These are phyloP conservation scores for Dictyostelium intermedium DNA, from an alignment of 78 protist genomes.

Conservation along the genomic window DNA sequence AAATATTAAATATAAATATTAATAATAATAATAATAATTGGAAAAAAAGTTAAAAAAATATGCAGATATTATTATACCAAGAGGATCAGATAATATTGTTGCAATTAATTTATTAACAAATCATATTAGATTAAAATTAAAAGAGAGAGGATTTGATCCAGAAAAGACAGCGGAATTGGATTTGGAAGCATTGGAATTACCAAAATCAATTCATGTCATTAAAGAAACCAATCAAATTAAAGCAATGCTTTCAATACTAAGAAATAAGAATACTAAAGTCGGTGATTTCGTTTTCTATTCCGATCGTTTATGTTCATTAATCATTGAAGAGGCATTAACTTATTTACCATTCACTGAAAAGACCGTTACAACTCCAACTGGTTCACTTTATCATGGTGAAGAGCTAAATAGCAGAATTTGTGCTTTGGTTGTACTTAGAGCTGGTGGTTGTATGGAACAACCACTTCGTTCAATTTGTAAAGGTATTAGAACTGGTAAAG, in stretches of 20 bases:
- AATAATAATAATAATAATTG: too few species aligned
- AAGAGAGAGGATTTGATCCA: conserved; percentile 71
- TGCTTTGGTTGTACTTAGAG: conserved; percentile 87
- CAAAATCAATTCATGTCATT: conserved; percentile 30
- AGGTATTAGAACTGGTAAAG: conserved; percentile 88
- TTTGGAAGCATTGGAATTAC: background rate
- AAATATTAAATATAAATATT: too few species aligned
- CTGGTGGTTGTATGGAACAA: conserved; percentile 91
- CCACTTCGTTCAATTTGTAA: conserved; percentile 84
- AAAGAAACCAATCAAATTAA: conserved; percentile 32
- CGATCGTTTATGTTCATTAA: conserved; percentile 86
- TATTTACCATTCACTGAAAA: conserved; percentile 64
- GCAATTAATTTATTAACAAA: conserved; percentile 75
- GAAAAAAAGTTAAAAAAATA: conserved; percentile 81
- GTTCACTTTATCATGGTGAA: conserved; percentile 38
- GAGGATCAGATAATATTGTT: conserved; percentile 86
- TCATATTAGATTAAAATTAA: conserved; percentile 68
- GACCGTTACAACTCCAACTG: conserved; percentile 81
- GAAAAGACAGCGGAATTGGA: background rate
- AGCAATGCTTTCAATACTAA: conserved; percentile 56
- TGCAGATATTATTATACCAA: conserved; percentile 89
- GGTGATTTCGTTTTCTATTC: conserved; percentile 76
- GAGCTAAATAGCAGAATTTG: conserved; percentile 11
- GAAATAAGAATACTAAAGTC: conserved; percentile 51
- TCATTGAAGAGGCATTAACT: conserved; percentile 87